Percentiles rank a stretch among this genome's conserved stretches.
These are phyloP conservation scores for Penicillium verrucosum DNA, from an alignment of 2,329 filamentous ascomycete genomes.

Conservation along the genomic window DNA sequence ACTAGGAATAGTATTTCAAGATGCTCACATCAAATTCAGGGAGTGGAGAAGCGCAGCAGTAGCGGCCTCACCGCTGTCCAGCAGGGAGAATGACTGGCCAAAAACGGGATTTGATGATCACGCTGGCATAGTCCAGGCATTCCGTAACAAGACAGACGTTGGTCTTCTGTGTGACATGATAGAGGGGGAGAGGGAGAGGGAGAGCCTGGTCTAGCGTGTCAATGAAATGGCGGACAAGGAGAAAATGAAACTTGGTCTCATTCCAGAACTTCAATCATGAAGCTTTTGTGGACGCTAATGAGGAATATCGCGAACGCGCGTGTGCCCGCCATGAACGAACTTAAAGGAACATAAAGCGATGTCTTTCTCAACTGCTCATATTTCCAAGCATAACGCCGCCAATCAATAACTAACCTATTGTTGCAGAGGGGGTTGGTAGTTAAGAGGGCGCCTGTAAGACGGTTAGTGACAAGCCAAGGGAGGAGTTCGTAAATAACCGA, in stretches of 20 bases:
- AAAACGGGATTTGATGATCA: conserved; percentile 54
- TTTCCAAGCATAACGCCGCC: conserved; percentile 11
- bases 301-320: conserved; percentile 16
- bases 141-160: neutral
- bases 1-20: neutral
- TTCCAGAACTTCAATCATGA: conserved; percentile 29
- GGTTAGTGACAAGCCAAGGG: conserved; percentile 18
- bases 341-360: conserved; percentile 1
- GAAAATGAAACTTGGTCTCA: conserved; percentile 24
- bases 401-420: conserved; percentile 28
- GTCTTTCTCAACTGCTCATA: conserved; percentile 5
- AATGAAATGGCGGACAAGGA: conserved; percentile 8
- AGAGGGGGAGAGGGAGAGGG: neutral
- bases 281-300: conserved; percentile 24
- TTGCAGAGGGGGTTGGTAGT: conserved; percentile 68
- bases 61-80: conserved; percentile 75
- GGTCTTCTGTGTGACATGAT: conserved; percentile 1
- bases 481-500: conserved; percentile 52
- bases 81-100: conserved; percentile 79
- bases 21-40: conserved; percentile 34
- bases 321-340: conserved; percentile 16
- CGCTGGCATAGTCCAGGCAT: neutral
- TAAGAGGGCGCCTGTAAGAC: conserved; percentile 67
- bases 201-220: conserved; percentile 10
- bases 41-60: conserved; percentile 72